Percentiles rank a stretch among this genome's conserved stretches.
phyloP scores from a whole-genome alignment of 139 green algal species.

The Auxenochlorella pyrenoidosa region DNA sequence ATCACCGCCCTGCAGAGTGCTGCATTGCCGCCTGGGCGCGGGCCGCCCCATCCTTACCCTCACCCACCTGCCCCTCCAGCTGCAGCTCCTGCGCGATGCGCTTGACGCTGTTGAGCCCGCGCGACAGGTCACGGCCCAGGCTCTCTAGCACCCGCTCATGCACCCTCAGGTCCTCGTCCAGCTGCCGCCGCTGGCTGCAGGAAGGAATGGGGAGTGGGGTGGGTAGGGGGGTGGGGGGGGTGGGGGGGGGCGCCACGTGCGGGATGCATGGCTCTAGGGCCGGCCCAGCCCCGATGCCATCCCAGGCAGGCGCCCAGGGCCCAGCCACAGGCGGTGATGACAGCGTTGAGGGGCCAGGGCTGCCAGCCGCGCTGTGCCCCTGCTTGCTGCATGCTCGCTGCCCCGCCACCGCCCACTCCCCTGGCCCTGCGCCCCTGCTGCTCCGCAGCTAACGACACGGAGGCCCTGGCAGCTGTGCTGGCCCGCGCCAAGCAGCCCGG shows the following conservation, averaged over 20 bases:
- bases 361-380: too few relatives aligned
- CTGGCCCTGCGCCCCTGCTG: neutral
- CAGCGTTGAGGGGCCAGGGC: too few relatives aligned
- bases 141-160: conserved; percentile 48
- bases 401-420: too few relatives aligned
- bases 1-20: too few relatives aligned
- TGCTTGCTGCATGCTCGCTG: too few relatives aligned
- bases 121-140: conserved; percentile 74
- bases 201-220: neutral
- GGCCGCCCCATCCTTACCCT: too few relatives aligned
- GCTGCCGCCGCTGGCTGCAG: conserved; percentile 21
- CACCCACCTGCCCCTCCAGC: conserved; percentile 22
- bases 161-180: conserved; percentile 23
- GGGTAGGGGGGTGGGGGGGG: neutral
- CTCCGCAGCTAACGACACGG: neutral
- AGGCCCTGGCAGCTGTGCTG: neutral
- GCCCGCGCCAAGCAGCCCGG: neutral
- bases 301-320: too few relatives aligned
- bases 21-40: too few relatives aligned
- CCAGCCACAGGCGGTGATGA: too few relatives aligned
- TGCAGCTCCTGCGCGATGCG: conserved; percentile 45
- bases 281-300: too few relatives aligned
- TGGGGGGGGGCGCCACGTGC: too few relatives aligned
- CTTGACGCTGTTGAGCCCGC: conserved; percentile 69
- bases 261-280: too few relatives aligned